Evolutionary conservation across 2,329 filamentous ascomycete species (phyloP).

Genomic region (Lasiodiplodia hormozganensis): DNA sequence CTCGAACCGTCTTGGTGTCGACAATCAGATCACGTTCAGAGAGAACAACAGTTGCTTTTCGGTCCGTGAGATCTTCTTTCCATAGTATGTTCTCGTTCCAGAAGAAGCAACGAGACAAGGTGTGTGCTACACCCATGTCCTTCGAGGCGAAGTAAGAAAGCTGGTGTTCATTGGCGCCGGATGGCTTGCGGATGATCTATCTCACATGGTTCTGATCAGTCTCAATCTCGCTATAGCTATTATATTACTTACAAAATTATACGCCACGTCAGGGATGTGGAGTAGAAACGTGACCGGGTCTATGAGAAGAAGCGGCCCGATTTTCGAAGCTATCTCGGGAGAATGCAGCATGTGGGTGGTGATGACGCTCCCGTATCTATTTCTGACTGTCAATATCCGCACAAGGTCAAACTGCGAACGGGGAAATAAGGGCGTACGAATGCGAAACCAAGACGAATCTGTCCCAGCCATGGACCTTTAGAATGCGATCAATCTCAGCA

Average conservation of each 20-base stretch:
- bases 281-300: slow-evolving; percentile 72
- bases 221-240: slow-evolving; percentile 33
- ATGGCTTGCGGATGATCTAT: slow-evolving; percentile 35
- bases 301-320: slow-evolving; percentile 61
- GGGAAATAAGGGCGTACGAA: slow-evolving; percentile 61
- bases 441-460: slow-evolving; percentile 68
- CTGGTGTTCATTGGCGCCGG: slow-evolving; percentile 70
- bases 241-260: slow-evolving; percentile 66
- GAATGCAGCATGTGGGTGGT: slow-evolving; percentile 67
- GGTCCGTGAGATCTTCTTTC: slow-evolving; percentile 65
- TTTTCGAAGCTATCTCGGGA: slow-evolving; percentile 50
- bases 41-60: slow-evolving; percentile 63
- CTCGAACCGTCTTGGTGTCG: slow-evolving; percentile 63
- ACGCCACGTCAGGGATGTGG: slow-evolving; percentile 73
- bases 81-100: slow-evolving; percentile 75
- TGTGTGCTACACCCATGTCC: slow-evolving; percentile 71
- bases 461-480: slow-evolving; percentile 64
- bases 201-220: slow-evolving; percentile 38
- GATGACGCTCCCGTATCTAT: slow-evolving; percentile 41
- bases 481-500: slow-evolving; percentile 61
- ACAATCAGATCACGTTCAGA: slow-evolving; percentile 70
- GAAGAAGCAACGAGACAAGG: slow-evolving; percentile 71
- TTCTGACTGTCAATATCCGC: not conserved
- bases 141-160: slow-evolving; percentile 74
- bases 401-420: too few relatives aligned